Evolutionary conservation across 1,284 basidiomycete genomes (phyloP), one percentile per base, ranked within the genome.

Genomic region (Ustilago tritici): DNA sequence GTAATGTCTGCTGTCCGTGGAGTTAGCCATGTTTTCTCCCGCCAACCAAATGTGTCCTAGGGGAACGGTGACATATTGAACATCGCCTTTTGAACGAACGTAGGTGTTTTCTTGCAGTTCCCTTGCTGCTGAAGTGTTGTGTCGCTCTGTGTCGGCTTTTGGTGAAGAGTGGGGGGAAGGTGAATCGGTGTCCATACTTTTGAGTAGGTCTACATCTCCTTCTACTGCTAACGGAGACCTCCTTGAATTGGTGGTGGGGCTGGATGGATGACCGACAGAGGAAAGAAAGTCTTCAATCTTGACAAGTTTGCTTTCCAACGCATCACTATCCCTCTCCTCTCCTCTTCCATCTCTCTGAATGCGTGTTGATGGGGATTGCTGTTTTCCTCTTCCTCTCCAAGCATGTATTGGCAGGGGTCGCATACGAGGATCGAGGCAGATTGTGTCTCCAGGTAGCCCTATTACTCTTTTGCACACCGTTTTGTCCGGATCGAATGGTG

Each of bases 381-480:
- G 9, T 15, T 31, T 12, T 40, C 46, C 38, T 17, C 41, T 34
- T 0, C 70, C 75, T 1, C 59, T 38, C 78, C 78, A 80, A 0
- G 65, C 59, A 11, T 28, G 11, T 31, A 64, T 23, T 9, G 75
- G 78, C 1, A 75, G 8, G 6, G 69, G 65, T 4, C 65, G 40
- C 61, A 72, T 70, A 40, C 92, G 52, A 89, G 95, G 89, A 72
- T 98, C 95, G 34, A 96, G 91, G 75, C 94, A 94, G 31, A 98
- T 86, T 23, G 92, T 88, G 86, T 99, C 96, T 2, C 96, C 96
- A 23, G 94, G 92, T 19, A 99, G 87, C 0, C 95, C 96, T 23
- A 98, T 89, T 15, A 99, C 89, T 47, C 96, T 91, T 88, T 99
- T 99, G 88, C 95, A 96, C 28, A 98, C 90, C 31, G 91, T 88